Evolutionary conservation across 2,329 filamentous ascomycete genomes (phyloP), one percentile per base, ranked within the genome.

Genomic region (Didymosphaeria variabile): DNA sequence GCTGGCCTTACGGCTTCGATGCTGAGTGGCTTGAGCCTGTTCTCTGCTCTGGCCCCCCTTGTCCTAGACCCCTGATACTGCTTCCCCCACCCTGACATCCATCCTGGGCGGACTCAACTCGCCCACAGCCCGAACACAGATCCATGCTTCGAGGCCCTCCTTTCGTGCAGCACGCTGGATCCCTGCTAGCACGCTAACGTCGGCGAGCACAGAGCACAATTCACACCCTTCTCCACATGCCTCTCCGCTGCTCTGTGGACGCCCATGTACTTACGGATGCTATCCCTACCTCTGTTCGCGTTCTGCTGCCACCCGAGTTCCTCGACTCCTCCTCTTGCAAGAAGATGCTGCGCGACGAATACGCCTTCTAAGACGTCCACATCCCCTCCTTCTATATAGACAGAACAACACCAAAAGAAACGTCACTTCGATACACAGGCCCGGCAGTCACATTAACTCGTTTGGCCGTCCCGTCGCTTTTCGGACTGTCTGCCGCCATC

Each of bases 191-290:
- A 55, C 61, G 55, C 61, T 66, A 60, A 40, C 55, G 44, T 64
- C 58, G 70, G 66, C 65, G 71, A 67, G 68, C 70, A 68, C 68
- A 69, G 71, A 67, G 70, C 73, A 73, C 72, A 71, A 69, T 72
- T 69, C 70, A 64, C 56, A 67, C 68, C 68, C 65, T 68, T 74
- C 73, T 75, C 73, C 75, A 77, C 74, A 76, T 70, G 68, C 72
- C 71, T 31, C 70, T 72, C 66, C 69, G 67, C 68, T 71, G 64
- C 61, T 56, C 66, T 64, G 66, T 73, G 66, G 69, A 70, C 65
- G 65, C 65, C 67, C 47, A 64, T 69, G 69, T 67, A 70, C 70
- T 68, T 75, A 73, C 68, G 65, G 66, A 72, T 71, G 69, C 67
- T 62, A 74, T 73, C 74, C 76, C 75, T 71, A 76, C 73, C 51